Conservation (phyloP, 202 grass and related monocot genomes). For the Zizania palustris region DNA sequence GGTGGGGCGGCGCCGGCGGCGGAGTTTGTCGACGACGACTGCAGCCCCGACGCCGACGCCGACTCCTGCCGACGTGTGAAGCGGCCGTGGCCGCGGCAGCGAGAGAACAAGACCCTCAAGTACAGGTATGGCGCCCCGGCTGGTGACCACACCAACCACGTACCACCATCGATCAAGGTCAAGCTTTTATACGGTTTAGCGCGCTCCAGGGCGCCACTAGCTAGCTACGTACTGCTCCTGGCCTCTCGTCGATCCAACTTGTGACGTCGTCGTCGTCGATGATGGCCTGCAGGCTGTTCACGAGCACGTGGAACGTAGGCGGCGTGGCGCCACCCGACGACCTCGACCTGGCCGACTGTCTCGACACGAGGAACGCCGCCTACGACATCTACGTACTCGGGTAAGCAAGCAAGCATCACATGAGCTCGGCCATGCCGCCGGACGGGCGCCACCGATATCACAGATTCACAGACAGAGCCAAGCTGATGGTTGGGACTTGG, state of each 20-base stretch:
- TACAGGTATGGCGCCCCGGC: conserved; percentile 56
- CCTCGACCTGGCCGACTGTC: conserved; percentile 74
- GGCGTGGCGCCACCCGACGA: conserved; percentile 69
- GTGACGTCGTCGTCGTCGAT: background rate
- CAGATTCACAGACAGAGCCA: no score
- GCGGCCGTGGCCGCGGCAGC: conserved; percentile 32
- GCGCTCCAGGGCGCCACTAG: no score
- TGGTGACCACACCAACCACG: background rate
- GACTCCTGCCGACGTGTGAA: conserved; percentile 46
- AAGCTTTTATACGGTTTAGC: background rate
- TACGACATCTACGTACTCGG: conserved; percentile 87
- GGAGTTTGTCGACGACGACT: conserved; percentile 26
- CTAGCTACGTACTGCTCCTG: no score
- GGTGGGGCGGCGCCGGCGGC: background rate
- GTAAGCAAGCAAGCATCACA: conserved; percentile 14
- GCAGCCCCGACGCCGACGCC: conserved; percentile 49
- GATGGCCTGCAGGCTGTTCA: conserved; percentile 55
- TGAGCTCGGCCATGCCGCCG: background rate
- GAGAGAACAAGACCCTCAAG: conserved; percentile 43
- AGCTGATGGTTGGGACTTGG: background rate
- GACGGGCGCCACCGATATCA: background rate
- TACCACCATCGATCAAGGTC: background rate
- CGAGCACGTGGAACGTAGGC: conserved; percentile 93
- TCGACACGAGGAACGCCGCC: conserved; percentile 60
- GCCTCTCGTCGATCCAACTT: background rate